phyloP scores from a whole-genome alignment of 805 yeast species.

The Metschnikowia noctiluminum region DNA sequence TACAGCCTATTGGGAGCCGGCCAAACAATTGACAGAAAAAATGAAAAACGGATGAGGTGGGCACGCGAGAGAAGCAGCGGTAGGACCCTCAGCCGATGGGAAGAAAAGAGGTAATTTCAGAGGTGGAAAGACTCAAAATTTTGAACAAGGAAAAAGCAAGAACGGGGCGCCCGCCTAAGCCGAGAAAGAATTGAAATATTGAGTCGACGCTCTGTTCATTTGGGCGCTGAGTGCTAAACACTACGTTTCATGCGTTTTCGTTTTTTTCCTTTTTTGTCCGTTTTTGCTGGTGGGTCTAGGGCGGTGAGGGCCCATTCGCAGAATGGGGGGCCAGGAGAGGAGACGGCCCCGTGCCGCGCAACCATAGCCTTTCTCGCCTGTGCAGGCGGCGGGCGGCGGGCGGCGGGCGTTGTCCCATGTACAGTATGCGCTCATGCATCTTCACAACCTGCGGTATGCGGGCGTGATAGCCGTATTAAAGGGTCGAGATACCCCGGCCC shows the following conservation, averaged over 20 bases:
- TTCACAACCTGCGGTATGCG: background rate
- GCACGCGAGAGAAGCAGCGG: too few species aligned
- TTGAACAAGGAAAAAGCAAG: too few species aligned
- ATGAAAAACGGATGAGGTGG: too few species aligned
- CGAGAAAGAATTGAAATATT: background rate
- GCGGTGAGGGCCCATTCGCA: too few species aligned
- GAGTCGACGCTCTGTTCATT: background rate
- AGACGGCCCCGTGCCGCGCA: background rate
- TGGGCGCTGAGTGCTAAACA: background rate
- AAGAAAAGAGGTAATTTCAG: too few species aligned
- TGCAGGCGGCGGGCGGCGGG: background rate
- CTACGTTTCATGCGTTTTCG: background rate
- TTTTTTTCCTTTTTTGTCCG: background rate
- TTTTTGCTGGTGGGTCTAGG: too few species aligned
- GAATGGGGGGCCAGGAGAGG: background rate
- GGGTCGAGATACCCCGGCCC: background rate
- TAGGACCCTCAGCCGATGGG: too few species aligned
- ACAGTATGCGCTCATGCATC: constrained; percentile 5
- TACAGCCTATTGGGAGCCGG: too few species aligned
- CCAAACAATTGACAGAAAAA: too few species aligned
- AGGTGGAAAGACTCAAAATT: too few species aligned
- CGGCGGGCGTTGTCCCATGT: background rate
- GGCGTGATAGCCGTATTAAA: constrained; percentile 1
- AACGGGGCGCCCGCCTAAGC: background rate
- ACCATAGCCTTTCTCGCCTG: background rate